These are phyloP conservation scores for Pleurotus djamor DNA, from an alignment of 768 basidiomycete genomes.

Conservation along the genomic window DNA sequence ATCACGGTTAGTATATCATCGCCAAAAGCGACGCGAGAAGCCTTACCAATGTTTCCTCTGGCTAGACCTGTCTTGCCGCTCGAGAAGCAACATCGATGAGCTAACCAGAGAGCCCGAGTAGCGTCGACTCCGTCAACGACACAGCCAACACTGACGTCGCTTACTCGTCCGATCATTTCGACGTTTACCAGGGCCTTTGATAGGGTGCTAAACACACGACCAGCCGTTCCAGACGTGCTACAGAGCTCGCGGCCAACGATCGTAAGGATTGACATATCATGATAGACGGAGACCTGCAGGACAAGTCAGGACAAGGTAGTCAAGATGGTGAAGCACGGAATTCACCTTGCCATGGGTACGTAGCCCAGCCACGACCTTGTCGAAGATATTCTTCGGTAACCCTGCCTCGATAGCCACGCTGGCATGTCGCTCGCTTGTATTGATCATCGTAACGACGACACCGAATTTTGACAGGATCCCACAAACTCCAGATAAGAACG, in stretches of 20 bases:
- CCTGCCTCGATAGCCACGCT: slow-evolving; percentile 3
- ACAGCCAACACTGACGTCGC: slow-evolving; percentile 4
- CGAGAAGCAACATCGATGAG: slow-evolving; percentile 3
- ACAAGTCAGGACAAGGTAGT: not conserved
- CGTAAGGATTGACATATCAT: slow-evolving; percentile 5
- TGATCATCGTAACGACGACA: not conserved
- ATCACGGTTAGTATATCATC: too few relatives aligned
- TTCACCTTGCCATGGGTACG: not conserved
- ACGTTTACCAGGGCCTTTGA: not conserved
- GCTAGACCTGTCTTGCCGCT: not conserved
- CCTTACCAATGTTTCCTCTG: not conserved
- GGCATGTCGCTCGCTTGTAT: slow-evolving; percentile 3
- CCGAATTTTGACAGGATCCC: not conserved
- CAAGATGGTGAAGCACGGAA: not conserved
- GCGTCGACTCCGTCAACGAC: slow-evolving; percentile 4
- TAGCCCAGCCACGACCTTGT: not conserved
- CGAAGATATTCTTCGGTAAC: not conserved
- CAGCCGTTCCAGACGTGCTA: not conserved
- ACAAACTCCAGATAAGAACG: slow-evolving; percentile 4
- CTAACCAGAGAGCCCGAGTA: slow-evolving; percentile 1
- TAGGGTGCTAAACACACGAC: not conserved
- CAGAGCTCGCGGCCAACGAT: not conserved
- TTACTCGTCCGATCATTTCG: slow-evolving; percentile 2
- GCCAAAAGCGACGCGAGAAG: not conserved
- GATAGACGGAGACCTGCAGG: not conserved